Conservation (phyloP, 306 rosid genomes). For the Herpetospermum pedunculosum region DNA sequence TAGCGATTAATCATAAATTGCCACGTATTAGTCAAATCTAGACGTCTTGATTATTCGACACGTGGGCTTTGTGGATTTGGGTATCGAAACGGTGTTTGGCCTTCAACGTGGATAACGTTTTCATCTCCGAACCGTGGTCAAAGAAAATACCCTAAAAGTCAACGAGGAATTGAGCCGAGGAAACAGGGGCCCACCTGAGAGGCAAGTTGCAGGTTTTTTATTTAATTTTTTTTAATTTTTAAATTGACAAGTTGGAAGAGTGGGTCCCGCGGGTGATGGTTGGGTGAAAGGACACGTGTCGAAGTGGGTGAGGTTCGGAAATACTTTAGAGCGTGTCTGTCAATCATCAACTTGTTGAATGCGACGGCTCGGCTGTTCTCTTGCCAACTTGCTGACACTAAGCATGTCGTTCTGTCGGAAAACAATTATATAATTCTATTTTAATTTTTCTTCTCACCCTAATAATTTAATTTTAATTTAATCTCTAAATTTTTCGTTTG, state of each 20-base stretch:
- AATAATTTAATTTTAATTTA: too few relatives aligned
- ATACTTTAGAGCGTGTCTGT: slow-evolving; percentile 1
- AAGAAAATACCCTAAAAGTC: background rate
- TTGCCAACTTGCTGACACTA: slow-evolving; percentile 12
- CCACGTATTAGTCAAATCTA: slow-evolving; percentile 3
- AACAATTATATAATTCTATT: too few relatives aligned
- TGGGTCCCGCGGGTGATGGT: background rate
- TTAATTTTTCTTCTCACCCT: too few relatives aligned
- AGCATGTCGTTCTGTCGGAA: slow-evolving; percentile 8
- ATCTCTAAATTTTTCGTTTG: too few relatives aligned
- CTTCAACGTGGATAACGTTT: slow-evolving; percentile 11
- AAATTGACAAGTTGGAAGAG: background rate
- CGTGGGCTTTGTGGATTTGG: slow-evolving; percentile 6
- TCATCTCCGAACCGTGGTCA: background rate
- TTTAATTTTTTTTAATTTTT: background rate
- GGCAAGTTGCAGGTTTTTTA: background rate
- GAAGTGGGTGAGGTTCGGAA: background rate
- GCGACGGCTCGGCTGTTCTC: slow-evolving; percentile 13
- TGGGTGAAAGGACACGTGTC: background rate
- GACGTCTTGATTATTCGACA: background rate
- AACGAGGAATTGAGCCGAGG: background rate
- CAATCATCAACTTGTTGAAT: slow-evolving; percentile 8
- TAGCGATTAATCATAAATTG: background rate
- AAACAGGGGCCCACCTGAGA: slow-evolving; percentile 1
- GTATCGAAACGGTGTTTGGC: background rate